A percentile compares a stretch with the other conserved stretches of the same genome.
phyloP scores from a whole-genome alignment of 805 yeast species.

The Brettanomyces custersianus region DNA sequence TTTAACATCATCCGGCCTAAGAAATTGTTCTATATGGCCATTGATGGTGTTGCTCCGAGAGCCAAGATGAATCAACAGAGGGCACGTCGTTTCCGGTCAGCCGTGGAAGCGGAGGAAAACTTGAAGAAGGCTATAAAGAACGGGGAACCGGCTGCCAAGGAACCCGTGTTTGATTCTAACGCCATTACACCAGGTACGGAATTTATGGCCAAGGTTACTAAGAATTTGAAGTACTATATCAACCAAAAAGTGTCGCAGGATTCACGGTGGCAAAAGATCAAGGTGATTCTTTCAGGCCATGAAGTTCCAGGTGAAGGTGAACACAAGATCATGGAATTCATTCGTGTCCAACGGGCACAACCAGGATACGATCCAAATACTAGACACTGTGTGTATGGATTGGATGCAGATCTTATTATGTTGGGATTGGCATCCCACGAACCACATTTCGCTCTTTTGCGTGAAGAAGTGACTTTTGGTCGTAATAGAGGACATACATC shows the following conservation, averaged over 20 bases:
- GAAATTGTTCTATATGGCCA: constrained; percentile 87
- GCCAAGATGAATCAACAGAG: constrained; percentile 99
- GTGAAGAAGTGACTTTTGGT: constrained; percentile 95
- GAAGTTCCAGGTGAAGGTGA: constrained; percentile 99
- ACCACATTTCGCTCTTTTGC: constrained; percentile 86
- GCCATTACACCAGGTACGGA: constrained; percentile 96
- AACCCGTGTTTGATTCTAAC: constrained; percentile 83
- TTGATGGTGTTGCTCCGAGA: constrained; percentile 98
- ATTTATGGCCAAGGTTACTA: constrained; percentile 84
- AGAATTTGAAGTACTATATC: constrained; percentile 76
- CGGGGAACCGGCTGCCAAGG: constrained; percentile 72
- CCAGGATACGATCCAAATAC: constrained; percentile 66
- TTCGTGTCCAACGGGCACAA: constrained; percentile 70
- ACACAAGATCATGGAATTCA: constrained; percentile 92
- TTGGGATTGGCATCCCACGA: constrained; percentile 87
- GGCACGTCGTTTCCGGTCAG: constrained; percentile 90
- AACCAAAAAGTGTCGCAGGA: constrained; percentile 84
- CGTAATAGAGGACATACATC: constrained; percentile 23
- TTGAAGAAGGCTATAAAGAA: constrained; percentile 61
- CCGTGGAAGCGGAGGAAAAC: constrained; percentile 81
- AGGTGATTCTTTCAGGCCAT: constrained; percentile 79
- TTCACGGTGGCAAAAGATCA: constrained; percentile 72
- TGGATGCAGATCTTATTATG: constrained; percentile 95
- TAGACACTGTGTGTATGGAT: constrained; percentile 90
- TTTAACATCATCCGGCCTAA: constrained; percentile 83